Percentiles rank a stretch among this genome's conserved stretches.
These are phyloP conservation scores for Botryosphaeria agaves DNA, from an alignment of 2,329 filamentous ascomycete species.

Conservation along the genomic window DNA sequence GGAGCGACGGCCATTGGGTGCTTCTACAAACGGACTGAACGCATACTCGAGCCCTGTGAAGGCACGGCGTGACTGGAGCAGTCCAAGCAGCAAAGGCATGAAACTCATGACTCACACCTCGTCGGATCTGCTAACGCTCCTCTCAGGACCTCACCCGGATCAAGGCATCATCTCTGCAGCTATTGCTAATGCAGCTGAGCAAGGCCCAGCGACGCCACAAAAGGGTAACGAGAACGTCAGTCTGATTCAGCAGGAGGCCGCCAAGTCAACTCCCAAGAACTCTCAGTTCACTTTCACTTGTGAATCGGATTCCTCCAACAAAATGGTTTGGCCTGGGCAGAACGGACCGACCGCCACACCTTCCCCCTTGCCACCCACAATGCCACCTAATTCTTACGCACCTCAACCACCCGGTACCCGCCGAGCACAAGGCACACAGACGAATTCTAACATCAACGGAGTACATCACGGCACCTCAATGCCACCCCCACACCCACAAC, in stretches of 20 bases:
- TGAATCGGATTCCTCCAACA: slow-evolving; percentile 71
- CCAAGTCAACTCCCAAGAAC: slow-evolving; percentile 34
- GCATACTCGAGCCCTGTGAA: slow-evolving; percentile 21
- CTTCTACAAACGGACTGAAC: slow-evolving; percentile 24
- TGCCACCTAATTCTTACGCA: slow-evolving; percentile 4
- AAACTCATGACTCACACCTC: no score
- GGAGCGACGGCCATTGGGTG: slow-evolving; percentile 25
- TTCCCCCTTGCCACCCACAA: slow-evolving; percentile 5
- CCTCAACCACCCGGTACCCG: slow-evolving; percentile 7
- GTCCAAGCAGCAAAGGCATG: no score
- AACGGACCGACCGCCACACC: slow-evolving; percentile 12
- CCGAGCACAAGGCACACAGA: slow-evolving; percentile 4
- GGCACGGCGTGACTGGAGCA: slow-evolving; percentile 8
- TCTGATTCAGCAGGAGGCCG: slow-evolving; percentile 52
- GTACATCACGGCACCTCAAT: not conserved
- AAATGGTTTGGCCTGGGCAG: slow-evolving; percentile 56
- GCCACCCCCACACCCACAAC: slow-evolving; percentile 7
- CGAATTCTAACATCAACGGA: not conserved
- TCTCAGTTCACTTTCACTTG: slow-evolving; percentile 95
- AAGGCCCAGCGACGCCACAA: slow-evolving; percentile 34
- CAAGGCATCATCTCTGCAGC: slow-evolving; percentile 84
- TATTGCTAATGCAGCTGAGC: slow-evolving; percentile 72
- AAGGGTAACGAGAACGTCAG: slow-evolving; percentile 64
- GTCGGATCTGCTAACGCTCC: no score
- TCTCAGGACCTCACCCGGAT: no score